Conservation (phyloP, 108 stramenopile genomes). For the Cyclotella cryptica region DNA sequence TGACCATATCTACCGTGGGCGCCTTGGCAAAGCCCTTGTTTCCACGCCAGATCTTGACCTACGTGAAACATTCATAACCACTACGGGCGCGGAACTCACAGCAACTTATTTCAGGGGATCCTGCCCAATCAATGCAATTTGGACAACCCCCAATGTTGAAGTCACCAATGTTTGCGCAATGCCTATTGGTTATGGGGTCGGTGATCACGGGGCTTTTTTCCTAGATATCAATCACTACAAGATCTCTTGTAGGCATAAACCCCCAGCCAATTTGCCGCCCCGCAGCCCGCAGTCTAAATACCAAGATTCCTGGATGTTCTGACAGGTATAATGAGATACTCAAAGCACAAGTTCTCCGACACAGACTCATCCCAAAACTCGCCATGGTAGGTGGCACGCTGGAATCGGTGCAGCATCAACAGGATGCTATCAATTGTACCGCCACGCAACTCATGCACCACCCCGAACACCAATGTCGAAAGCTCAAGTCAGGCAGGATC, state of each 20-base stretch:
- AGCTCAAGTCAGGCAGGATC: no score
- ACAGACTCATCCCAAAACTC: neutral
- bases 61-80: slow-evolving; percentile 1
- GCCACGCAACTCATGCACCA: neutral
- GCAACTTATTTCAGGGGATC: slow-evolving; percentile 22
- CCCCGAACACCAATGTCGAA: slow-evolving; percentile 29
- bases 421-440: slow-evolving; percentile 7
- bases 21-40: neutral
- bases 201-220: slow-evolving; percentile 16
- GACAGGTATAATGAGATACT: slow-evolving; percentile 3
- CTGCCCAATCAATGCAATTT: slow-evolving; percentile 26
- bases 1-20: slow-evolving; percentile 15
- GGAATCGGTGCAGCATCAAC: neutral
- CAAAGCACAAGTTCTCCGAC: neutral
- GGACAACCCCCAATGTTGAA: slow-evolving; percentile 6
- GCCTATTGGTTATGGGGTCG: slow-evolving; percentile 23
- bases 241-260: slow-evolving; percentile 12
- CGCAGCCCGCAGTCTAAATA: slow-evolving; percentile 7
- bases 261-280: neutral
- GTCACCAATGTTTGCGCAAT: slow-evolving; percentile 3
- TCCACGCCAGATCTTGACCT: neutral
- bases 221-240: slow-evolving; percentile 6
- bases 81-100: slow-evolving; percentile 1
- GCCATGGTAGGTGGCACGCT: neutral
- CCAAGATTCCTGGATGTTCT: slow-evolving; percentile 24